A percentile compares a stretch with the other conserved stretches of the same genome.
These are phyloP conservation scores for Exophiala spinifera DNA, from an alignment of 2,329 filamentous ascomycete species.

Conservation along the genomic window DNA sequence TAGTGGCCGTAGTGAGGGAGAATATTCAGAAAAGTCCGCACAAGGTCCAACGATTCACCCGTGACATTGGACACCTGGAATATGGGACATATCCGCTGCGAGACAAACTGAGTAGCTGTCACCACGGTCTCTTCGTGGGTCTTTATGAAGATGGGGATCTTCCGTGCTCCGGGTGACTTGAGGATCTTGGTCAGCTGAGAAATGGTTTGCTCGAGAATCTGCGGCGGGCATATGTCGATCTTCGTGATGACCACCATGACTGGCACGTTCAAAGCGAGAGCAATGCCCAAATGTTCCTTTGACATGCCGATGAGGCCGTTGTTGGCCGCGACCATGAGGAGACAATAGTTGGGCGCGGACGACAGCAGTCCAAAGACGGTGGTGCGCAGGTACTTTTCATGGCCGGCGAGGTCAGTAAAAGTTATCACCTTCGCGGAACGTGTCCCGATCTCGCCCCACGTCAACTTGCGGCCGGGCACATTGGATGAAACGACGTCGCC, in stretches of 20 bases:
- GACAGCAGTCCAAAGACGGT: constrained; percentile 94
- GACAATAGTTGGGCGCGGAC: constrained; percentile 93
- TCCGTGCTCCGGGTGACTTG: constrained; percentile 87
- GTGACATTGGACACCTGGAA: constrained; percentile 99
- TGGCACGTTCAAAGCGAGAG: constrained; percentile 88
- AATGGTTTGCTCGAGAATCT: constrained; percentile 91
- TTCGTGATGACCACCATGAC: constrained; percentile 98
- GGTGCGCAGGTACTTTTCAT: constrained; percentile 91
- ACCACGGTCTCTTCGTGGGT: constrained; percentile 87
- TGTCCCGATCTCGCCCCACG: constrained; percentile 97
- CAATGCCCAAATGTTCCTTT: constrained; percentile 95
- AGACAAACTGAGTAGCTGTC: constrained; percentile 93
- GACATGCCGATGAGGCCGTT: constrained; percentile 98
- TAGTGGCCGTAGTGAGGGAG: constrained; percentile 93
- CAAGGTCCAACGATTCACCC: constrained; percentile 82
- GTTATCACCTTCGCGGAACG: constrained; percentile 93
- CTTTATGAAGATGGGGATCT: constrained; percentile 95
- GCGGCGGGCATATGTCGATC: constrained; percentile 94
- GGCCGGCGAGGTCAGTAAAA: constrained; percentile 91
- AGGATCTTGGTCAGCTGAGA: constrained; percentile 88
- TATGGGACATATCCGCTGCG: constrained; percentile 89
- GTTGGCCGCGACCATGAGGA: constrained; percentile 97
- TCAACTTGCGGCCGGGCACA: constrained; percentile 78
- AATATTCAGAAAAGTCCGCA: constrained; percentile 91
- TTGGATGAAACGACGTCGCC: constrained; percentile 80